Base-by-base conservation (phyloP, 1,139 yeast species). In the Protomyces gravidus region DNA sequence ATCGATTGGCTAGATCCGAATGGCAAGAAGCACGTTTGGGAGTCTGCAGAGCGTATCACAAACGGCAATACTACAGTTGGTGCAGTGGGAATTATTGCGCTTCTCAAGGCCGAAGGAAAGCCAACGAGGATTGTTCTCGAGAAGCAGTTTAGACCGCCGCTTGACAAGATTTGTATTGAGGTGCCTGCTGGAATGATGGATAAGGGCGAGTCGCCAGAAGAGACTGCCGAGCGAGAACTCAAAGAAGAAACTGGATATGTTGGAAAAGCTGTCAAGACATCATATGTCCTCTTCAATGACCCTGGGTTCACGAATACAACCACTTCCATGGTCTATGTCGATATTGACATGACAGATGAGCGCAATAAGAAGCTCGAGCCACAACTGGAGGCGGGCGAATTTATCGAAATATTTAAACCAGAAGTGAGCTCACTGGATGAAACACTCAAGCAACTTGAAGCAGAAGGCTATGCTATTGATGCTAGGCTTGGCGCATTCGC, bases 161-260 rank as follows among this genome's bases (percentile, higher is more conserved):
- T 49, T 11, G 60, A 50, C 28, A 51, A 51, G 47, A 45, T 48
- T 17, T 60, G 62, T 68, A 83, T 92, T 64, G 98, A 92, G 71
- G 79, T 90, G 67, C 98, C 98, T 0, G 98, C 98, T 0, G 98
- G 98, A 0, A 76, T 92, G 63, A 80, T 92, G 49, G 98, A 92
- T 70, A 89, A 94, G 1, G 79, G 81, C 56, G 98, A 92, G 69
- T 71, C 85, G 1, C 74, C 89, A 42, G 89, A 84, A 65, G 72
- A 80, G 2, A 89, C 97, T 36, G 97, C 97, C 0, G 78, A 84
- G 59, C 79, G 98, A 63, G 98, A 92, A 71, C 75, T 92, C 64
- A 77, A 79, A 58, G 98, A 92, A 71, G 98, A 92, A 70, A 90
- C 97, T 0, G 98, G 98, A 0, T 90, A 86, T 69, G 75, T 83